Conservation (phyloP, 202 grass and related monocot genomes). For the Zoysia matrella region DNA sequence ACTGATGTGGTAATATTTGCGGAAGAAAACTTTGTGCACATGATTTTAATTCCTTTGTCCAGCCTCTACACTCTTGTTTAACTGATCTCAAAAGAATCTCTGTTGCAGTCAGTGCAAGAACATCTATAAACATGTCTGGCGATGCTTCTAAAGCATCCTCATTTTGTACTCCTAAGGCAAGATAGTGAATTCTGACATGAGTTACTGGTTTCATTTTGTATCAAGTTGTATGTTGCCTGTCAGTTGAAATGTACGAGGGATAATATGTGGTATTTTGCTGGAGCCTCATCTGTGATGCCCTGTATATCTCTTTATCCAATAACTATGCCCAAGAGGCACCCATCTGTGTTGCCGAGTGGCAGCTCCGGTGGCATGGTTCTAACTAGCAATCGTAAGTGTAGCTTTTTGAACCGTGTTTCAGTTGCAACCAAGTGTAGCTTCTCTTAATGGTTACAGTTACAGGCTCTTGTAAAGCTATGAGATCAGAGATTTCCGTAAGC, state of each 20-base stretch:
- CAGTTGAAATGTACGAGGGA: constrained; percentile 10
- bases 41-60: constrained; percentile 19
- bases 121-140: background rate
- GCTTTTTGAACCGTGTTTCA: background rate
- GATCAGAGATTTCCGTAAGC: background rate
- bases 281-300: background rate
- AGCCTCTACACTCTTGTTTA: constrained; percentile 11
- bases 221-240: background rate
- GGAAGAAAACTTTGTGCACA: constrained; percentile 36
- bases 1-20: constrained; percentile 12
- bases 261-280: constrained; percentile 7
- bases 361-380: background rate
- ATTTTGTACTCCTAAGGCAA: constrained; percentile 14
- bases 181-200: constrained; percentile 13
- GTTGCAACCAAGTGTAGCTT: background rate
- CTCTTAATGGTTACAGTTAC: background rate
- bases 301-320: background rate
- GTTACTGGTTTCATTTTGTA: constrained; percentile 2
- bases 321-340: background rate
- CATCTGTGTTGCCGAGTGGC: background rate
- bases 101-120: background rate
- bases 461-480: background rate
- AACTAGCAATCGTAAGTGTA: background rate
- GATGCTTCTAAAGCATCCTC: constrained; percentile 23
- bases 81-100: constrained; percentile 24